A percentile compares a stretch with the other conserved stretches of the same genome.
Evolutionary conservation across 495 filamentous ascomycete genomes (phyloP).

Genomic region (Apodospora peruviana): DNA sequence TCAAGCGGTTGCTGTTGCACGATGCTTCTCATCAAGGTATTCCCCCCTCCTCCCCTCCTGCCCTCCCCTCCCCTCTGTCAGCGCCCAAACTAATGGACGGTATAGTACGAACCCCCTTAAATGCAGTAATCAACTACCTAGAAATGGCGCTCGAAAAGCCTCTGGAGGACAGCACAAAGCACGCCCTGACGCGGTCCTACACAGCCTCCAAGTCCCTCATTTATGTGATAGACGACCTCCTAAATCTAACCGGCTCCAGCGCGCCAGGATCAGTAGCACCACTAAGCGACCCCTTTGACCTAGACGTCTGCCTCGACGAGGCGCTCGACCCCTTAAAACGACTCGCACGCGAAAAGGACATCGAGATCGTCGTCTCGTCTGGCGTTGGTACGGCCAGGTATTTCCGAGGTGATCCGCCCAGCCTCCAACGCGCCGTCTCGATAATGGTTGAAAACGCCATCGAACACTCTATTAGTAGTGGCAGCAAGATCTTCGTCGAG

Average conservation of each 20-base stretch:
- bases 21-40: conserved; percentile 64
- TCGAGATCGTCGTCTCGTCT: conserved; percentile 53
- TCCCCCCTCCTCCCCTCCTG: neutral
- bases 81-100: too few species aligned
- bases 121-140: conserved; percentile 84
- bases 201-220: conserved; percentile 88
- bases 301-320: conserved; percentile 59
- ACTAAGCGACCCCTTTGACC: conserved; percentile 66
- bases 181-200: conserved; percentile 72
- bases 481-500: conserved; percentile 61
- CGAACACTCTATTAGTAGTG: conserved; percentile 60
- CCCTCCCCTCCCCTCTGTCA: neutral
- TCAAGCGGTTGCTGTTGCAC: conserved; percentile 67
- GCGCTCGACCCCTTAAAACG: conserved; percentile 58
- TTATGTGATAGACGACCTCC: conserved; percentile 82
- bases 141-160: conserved; percentile 78
- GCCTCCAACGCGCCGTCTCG: conserved; percentile 64
- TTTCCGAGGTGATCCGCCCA: conserved; percentile 66
- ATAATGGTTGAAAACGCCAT: conserved; percentile 76
- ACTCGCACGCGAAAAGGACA: conserved; percentile 64
- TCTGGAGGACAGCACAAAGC: conserved; percentile 66
- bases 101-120: conserved; percentile 79
- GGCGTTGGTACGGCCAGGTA: conserved; percentile 52
- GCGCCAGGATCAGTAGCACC: conserved; percentile 64
- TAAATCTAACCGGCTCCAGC: conserved; percentile 77